Evolutionary conservation across 805 yeast genomes (phyloP).

Genomic region (Candida sakaeoensis): DNA sequence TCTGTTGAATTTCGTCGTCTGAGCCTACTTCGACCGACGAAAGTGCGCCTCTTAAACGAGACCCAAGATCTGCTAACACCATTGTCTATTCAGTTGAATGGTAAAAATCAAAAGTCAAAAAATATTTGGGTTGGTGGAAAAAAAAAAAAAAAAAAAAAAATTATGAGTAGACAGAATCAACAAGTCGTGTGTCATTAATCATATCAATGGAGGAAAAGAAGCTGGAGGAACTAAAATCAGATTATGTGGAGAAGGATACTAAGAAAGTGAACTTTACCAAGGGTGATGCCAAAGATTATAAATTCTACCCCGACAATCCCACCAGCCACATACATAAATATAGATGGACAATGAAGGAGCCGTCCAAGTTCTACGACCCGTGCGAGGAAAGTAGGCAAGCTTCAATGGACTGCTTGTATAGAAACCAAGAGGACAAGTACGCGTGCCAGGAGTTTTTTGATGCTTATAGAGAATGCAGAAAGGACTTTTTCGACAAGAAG

Average conservation of each 20-base stretch:
- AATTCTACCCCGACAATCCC: conserved; percentile 87
- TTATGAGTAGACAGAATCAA: too few species aligned
- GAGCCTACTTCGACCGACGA: conserved; percentile 40
- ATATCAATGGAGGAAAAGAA: conserved; percentile 1
- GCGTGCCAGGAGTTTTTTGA: conserved; percentile 78
- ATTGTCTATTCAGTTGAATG: conserved; percentile 17
- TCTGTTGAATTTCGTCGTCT: conserved; percentile 35
- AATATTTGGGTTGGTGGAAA: conserved; percentile 1
- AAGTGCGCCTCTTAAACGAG: conserved; percentile 40
- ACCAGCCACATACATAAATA: conserved; percentile 64
- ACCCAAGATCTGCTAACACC: conserved; percentile 47
- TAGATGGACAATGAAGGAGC: conserved; percentile 68
- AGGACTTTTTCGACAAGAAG: conserved; percentile 41
- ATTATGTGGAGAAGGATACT: conserved; percentile 30
- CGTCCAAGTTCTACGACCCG: conserved; percentile 87
- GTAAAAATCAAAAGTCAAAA: too few species aligned
- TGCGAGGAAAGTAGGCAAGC: conserved; percentile 87
- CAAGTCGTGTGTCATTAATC: conserved; percentile 7
- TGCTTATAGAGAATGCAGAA: conserved; percentile 90
- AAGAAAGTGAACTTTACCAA: conserved; percentile 52
- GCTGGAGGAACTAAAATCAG: conserved; percentile 16
- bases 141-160: conserved; percentile 6
- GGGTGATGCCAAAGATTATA: conserved; percentile 50
- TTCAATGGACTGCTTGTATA: conserved; percentile 78
- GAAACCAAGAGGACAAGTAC: conserved; percentile 63